phyloP scores from a whole-genome alignment of 164 flowering plant genomes.

The Nymphaea thermarum region DNA sequence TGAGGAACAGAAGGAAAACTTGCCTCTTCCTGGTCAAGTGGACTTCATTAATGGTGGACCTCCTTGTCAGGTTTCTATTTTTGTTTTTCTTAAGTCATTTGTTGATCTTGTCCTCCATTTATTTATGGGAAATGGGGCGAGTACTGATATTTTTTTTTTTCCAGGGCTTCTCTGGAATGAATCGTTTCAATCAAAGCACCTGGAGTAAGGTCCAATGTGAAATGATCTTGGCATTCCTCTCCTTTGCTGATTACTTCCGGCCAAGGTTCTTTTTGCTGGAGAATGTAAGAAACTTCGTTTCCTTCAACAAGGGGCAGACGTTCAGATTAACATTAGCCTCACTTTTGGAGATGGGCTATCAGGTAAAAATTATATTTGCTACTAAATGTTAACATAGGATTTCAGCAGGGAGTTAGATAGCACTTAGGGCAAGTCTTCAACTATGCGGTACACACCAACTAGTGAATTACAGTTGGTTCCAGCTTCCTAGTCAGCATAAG shows the following conservation, averaged over 20 bases:
- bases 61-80: constrained; percentile 71
- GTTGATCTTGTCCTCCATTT: neutral
- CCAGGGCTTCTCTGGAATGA: constrained; percentile 98
- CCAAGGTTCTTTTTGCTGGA: constrained; percentile 83
- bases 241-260: constrained; percentile 84
- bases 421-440: too few species aligned
- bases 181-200: constrained; percentile 75
- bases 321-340: constrained; percentile 82
- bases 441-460: too few species aligned
- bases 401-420: too few species aligned
- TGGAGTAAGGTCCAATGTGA: constrained; percentile 99
- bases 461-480: too few species aligned
- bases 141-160: neutral
- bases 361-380: constrained; percentile 31
- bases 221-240: constrained; percentile 88
- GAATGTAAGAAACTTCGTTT: constrained; percentile 85
- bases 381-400: too few species aligned
- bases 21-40: constrained; percentile 90
- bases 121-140: neutral
- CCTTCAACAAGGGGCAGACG: constrained; percentile 93
- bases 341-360: constrained; percentile 97
- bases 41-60: constrained; percentile 98
- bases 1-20: constrained; percentile 36
- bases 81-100: neutral
- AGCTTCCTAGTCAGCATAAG: too few species aligned